Base-by-base conservation (phyloP, 2,329 filamentous ascomycete species). In the Orbilia oligospora region DNA sequence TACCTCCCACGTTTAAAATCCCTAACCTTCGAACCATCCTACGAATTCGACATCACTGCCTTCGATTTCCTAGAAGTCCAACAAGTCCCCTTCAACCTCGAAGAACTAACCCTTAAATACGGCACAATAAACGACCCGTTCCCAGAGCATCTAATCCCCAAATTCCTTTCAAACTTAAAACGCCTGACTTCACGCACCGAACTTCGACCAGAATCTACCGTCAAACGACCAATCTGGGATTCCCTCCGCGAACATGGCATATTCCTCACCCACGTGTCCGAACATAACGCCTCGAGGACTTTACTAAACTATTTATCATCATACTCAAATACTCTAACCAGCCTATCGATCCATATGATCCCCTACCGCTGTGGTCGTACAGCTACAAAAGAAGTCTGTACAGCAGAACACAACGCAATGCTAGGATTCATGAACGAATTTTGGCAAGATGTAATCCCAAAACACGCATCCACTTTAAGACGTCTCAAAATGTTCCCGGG, bases 31-130 rank as follows among this genome's bases (percentile, higher is more conserved):
- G 55, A 55, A 46, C 12, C 36, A 0, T 30, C 24, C 18, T 33
- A 36, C 33, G 36, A 18, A 9, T 16, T 38, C 0, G 56, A 65
- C 18, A 18, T 33, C 5, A 48, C 55, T 0, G 46, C 46, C 46
- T 41, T 70, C 24, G 72, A 70, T n/a, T 76, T 76, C 48, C 41
- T 76, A 24, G 5, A 51, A n/a, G 41, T 38, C 36, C 72, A 76
- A 67, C 48, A 49, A 2, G 72, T 61, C 0, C 66, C 66, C 0
- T 77, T 77, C 44, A 71, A 67, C 18, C 58, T 77, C 10, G 36
- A 49, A 5, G 3, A 20, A 10, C 66, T 77, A 24, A 44, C 14
- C 14, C 14, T 77, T 10, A 66, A 44, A 22, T 24, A 56, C 41
- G 51, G 38, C 12, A 20, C 8, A 24, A 33, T 61, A 41, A 61